Conservation (phyloP, 768 basidiomycete species). For the Amanita muscaria region DNA sequence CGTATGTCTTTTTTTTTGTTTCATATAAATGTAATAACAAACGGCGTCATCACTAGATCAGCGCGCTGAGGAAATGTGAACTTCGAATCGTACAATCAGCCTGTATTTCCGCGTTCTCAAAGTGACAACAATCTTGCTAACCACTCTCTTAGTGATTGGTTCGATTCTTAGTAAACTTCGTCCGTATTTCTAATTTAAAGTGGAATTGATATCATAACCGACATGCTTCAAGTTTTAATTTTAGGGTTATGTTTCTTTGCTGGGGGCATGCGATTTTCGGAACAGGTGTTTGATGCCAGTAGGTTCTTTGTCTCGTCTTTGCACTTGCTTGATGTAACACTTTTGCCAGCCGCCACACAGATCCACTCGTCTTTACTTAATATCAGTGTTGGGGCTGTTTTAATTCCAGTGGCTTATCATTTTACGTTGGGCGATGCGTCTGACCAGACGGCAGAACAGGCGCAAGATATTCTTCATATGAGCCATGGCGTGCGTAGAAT, state of each 20-base stretch:
- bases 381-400: slow-evolving; percentile 71
- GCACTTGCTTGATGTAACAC: neutral
- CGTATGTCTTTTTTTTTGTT: slow-evolving; percentile 38
- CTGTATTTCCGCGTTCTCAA: slow-evolving; percentile 32
- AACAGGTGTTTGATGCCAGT: slow-evolving; percentile 74
- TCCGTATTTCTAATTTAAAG: slow-evolving; percentile 18
- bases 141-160: slow-evolving; percentile 52
- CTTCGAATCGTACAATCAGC: slow-evolving; percentile 74
- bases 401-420: slow-evolving; percentile 72
- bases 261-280: slow-evolving; percentile 65
- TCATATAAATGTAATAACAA: no score
- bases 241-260: slow-evolving; percentile 83
- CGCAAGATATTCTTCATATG: slow-evolving; percentile 51
- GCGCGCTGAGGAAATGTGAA: slow-evolving; percentile 77
- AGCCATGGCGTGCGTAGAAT: slow-evolving; percentile 60
- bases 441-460: slow-evolving; percentile 24
- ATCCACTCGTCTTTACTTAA: slow-evolving; percentile 66
- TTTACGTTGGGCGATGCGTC: slow-evolving; percentile 35
- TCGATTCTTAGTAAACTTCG: slow-evolving; percentile 73
- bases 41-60: slow-evolving; percentile 44
- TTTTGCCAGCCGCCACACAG: slow-evolving; percentile 51
- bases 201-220: neutral
- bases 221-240: slow-evolving; percentile 52
- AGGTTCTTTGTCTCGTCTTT: slow-evolving; percentile 13
- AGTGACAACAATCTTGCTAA: neutral